Conservation (phyloP, 2,329 filamentous ascomycete genomes). For the Akanthomyces muscarius region DNA sequence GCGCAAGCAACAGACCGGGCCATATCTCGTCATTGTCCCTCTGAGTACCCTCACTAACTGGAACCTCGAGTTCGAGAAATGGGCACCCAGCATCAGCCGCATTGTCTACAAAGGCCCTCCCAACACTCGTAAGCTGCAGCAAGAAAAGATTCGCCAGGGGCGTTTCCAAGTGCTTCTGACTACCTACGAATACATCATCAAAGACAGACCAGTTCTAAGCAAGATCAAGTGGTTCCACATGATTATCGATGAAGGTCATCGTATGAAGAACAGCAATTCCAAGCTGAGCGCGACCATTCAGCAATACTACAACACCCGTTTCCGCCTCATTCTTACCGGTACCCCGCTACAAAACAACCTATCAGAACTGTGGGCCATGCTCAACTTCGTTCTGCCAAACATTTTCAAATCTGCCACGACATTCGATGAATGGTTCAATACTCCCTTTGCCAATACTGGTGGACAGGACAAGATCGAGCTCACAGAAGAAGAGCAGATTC, state of each 20-base stretch:
- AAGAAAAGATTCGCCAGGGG: constrained; percentile 90
- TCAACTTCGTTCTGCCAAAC: constrained; percentile 96
- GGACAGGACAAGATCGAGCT: constrained; percentile 98
- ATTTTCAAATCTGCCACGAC: constrained; percentile 99
- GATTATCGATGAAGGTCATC: constrained; percentile 99
- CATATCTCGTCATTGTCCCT: constrained; percentile 94
- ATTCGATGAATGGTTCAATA: constrained; percentile 99
- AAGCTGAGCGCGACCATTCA: constrained; percentile 95
- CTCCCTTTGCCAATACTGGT: constrained; percentile 96
- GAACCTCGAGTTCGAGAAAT: constrained; percentile 98
- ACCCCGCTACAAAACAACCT: constrained; percentile 97
- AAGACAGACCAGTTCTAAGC: constrained; percentile 88
- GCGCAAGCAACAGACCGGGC: constrained; percentile 85
- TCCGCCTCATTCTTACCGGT: constrained; percentile 94
- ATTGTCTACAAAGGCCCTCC: constrained; percentile 98
- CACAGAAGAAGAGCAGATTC: constrained; percentile 98
- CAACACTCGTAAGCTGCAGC: constrained; percentile 79
- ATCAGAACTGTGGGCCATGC: constrained; percentile 91
- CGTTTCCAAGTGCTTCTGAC: constrained; percentile 95
- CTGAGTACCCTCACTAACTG: constrained; percentile 97
- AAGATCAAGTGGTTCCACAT: constrained; percentile 99
- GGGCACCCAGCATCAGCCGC: constrained; percentile 81
- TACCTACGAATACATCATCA: constrained; percentile 99
- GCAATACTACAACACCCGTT: constrained; percentile 90
- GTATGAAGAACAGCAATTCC: constrained; percentile 98